Evolutionary conservation across 176 grass and related monocot genomes (phyloP), one percentile per base, ranked within the genome.

Genomic region (Raddia distichophylla): DNA sequence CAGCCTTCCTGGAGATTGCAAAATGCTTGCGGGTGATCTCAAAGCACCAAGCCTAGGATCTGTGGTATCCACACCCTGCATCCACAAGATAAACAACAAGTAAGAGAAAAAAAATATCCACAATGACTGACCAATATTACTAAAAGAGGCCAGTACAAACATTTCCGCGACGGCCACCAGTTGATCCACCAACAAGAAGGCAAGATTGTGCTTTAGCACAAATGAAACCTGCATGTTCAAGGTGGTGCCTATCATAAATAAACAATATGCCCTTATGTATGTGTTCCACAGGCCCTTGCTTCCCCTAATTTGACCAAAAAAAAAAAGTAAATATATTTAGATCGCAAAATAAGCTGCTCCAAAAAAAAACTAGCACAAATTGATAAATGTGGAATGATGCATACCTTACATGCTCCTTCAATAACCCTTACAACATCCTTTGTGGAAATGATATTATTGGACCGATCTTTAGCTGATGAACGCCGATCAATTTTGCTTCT

Each of bases 241-340:
- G 97, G 68, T 99, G 97, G 73, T 99, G 93, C 27, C 93, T 90
- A 73, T 99, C 97, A 88, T 93, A 93, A 66, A 99, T 96, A 77
- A 99, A 99, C 78, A 99, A 79, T 82, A 99, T 91, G 16, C 91
- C 91, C 73, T 86, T 91, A 61, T 96, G 85, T 79, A 99, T 99
- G 64, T 99, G 97, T 80, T 99, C 97, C 73, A 99, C 97, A 17
- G 91, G 97, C 69, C 97, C 97, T 99, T 95, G 97, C 18, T 95
- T 99, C 82, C 97, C 97, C 97, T 99, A 56, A 74, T 87, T 88
- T 43, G 22, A 67, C 19, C 19, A 76, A 76, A 85, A 74, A 74
- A 86, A 64, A 77, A 59, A 50, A 76, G 74, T 52, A 80, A 22
- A 67, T 44, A 8, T 46, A 73, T 35, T 60, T 17, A 43, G n/a